Base-by-base conservation (phyloP, 805 yeast species). In the Metschnikowia henanensis region DNA sequence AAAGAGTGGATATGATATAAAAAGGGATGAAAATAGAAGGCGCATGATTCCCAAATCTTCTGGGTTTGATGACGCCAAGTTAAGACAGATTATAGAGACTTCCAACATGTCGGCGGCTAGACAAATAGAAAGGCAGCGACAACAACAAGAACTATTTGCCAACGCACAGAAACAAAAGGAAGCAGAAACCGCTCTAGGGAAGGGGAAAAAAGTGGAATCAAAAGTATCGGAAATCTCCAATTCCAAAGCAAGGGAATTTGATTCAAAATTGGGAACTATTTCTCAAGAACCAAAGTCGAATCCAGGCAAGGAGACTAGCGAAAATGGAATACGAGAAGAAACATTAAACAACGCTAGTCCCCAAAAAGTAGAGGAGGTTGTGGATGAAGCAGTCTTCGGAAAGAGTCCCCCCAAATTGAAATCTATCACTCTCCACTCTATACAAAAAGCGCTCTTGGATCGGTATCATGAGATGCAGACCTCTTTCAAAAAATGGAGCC, bases 381-480 rank as follows among this genome's bases (percentile, higher is more conserved):
- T n/a, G n/a, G n/a, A n/a, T n/a, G n/a, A n/a, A n/a, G n/a, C n/a
- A n/a, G n/a, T n/a, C n/a, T n/a, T n/a, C n/a, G n/a, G n/a, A n/a
- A n/a, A n/a, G n/a, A 5, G 8, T 2, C 10, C 18, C 6, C 23
- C 12, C 9, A 17, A 35, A 12, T 23, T 8, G 26, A 31, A 31
- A 18, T 18, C 26, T 5, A n/a, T 28, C 5, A 26, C 13, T 21
- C 9, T 23, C 22, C 16, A 34, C 22, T 26, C 30, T 6, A 2
- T 39, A 4, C 32, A 28, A n/a, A 22, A 19, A 19, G 77, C 19
- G 81, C 81, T 4, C 75, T 79, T 0, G 72, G 73, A 44, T 58
- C 70, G 40, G 79, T 75, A 18, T 19, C 45, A 36, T 12, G 28
- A 63, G 16, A 55, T 61, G 19, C 61, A 79, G 38, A 64, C 59